Percentiles rank a stretch among this genome's conserved stretches.
phyloP scores from a whole-genome alignment of 73 alveolate species.

The Tetrahymena borealis region DNA sequence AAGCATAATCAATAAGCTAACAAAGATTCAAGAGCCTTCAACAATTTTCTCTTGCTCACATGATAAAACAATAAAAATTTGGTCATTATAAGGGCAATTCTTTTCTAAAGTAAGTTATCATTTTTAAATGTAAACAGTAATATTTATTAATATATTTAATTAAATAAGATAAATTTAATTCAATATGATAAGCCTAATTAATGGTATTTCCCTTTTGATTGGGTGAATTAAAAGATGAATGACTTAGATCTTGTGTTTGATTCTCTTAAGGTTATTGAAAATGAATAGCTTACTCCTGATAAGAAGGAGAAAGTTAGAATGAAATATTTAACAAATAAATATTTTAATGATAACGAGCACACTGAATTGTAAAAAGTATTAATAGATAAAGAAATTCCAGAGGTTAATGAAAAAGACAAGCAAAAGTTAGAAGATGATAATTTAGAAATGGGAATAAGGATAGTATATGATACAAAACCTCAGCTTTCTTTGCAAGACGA shows the following conservation, averaged over 20 bases:
- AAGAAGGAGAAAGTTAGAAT: slow-evolving; percentile 9
- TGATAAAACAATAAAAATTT: slow-evolving; percentile 51
- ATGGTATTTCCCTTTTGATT: slow-evolving; percentile 80
- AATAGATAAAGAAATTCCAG: slow-evolving; percentile 1
- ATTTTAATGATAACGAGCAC: slow-evolving; percentile 8
- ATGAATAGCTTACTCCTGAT: slow-evolving; percentile 16
- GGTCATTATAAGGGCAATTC: slow-evolving; percentile 55
- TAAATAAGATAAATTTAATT: slow-evolving; percentile 56
- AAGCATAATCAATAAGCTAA: slow-evolving; percentile 28
- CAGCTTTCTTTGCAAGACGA: background rate
- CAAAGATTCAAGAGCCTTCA: slow-evolving; percentile 52
- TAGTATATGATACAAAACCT: background rate
- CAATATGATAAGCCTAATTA: slow-evolving; percentile 50
- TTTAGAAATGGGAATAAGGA: background rate
- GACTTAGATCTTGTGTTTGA: slow-evolving; percentile 65
- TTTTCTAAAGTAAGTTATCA: background rate
- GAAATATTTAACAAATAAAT: slow-evolving; percentile 6
- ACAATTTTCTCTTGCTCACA: slow-evolving; percentile 50
- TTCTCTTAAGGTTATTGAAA: slow-evolving; percentile 52
- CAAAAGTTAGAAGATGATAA: background rate
- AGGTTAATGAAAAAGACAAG: background rate
- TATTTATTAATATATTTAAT: background rate
- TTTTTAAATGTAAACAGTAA: background rate
- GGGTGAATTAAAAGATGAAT: slow-evolving; percentile 59
- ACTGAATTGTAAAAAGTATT: slow-evolving; percentile 33